Evolutionary conservation across 2,329 filamentous ascomycete genomes (phyloP).

Genomic region (Botrytis squamosa): DNA sequence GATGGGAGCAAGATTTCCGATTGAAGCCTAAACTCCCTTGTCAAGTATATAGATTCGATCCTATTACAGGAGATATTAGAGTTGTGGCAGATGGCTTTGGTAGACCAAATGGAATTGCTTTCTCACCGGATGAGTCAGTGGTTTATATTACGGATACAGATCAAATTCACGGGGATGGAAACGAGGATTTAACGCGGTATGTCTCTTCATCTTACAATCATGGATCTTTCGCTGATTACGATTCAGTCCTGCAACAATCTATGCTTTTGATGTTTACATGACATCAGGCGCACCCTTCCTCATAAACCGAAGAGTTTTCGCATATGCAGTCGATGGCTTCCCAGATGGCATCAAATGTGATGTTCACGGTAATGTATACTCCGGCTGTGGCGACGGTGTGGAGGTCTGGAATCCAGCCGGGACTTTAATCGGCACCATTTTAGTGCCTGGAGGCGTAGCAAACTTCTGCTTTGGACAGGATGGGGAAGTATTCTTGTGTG

Average conservation of each 20-base stretch:
- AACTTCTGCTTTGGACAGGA: slow-evolving; percentile 38
- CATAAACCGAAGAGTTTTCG: slow-evolving; percentile 47
- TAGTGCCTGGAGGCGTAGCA: slow-evolving; percentile 30
- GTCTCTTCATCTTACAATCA: slow-evolving; percentile 19
- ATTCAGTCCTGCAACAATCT: slow-evolving; percentile 22
- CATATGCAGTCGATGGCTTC: slow-evolving; percentile 52
- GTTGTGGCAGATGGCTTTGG: slow-evolving; percentile 58
- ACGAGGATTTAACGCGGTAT: slow-evolving; percentile 22
- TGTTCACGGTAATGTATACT: slow-evolving; percentile 54
- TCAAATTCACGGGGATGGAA: slow-evolving; percentile 37
- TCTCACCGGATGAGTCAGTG: slow-evolving; percentile 52
- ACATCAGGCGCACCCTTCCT: slow-evolving; percentile 28
- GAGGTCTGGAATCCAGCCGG: slow-evolving; percentile 53
- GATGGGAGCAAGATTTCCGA: slow-evolving; percentile 57
- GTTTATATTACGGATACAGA: slow-evolving; percentile 58
- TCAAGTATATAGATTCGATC: slow-evolving; percentile 59
- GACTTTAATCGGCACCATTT: slow-evolving; percentile 51
- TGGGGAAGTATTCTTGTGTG: slow-evolving; percentile 35
- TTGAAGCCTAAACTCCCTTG: slow-evolving; percentile 52
- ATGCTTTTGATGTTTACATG: slow-evolving; percentile 30
- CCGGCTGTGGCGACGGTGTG: slow-evolving; percentile 54
- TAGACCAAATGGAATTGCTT: slow-evolving; percentile 56
- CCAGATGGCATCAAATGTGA: slow-evolving; percentile 61
- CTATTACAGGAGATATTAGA: slow-evolving; percentile 49
- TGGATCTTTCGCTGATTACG: background rate